Percentiles rank a stretch among this genome's conserved stretches.
These are phyloP conservation scores for Mycena citricolor DNA, from an alignment of 1,284 basidiomycete species.

Conservation along the genomic window DNA sequence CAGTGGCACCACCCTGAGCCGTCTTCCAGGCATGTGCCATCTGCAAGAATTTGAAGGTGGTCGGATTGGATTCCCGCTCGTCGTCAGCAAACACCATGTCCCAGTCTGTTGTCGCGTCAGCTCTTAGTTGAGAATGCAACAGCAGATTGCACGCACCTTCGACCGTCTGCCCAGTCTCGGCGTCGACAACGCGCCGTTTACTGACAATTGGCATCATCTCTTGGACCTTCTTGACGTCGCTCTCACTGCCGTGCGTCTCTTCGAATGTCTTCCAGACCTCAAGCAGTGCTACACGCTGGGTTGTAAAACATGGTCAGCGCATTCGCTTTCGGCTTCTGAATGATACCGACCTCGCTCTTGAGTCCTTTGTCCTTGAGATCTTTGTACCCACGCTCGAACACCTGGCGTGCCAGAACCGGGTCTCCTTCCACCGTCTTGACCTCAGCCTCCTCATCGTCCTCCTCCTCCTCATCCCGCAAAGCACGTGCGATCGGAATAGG, in stretches of 20 bases:
- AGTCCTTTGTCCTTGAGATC: slow-evolving; percentile 78
- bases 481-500: slow-evolving; percentile 64
- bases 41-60: slow-evolving; percentile 91
- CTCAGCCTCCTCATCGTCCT: slow-evolving; percentile 63
- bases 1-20: slow-evolving; percentile 41
- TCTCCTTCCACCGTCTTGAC: slow-evolving; percentile 72
- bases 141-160: slow-evolving; percentile 62
- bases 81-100: slow-evolving; percentile 95
- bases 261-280: slow-evolving; percentile 96
- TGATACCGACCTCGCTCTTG: slow-evolving; percentile 79
- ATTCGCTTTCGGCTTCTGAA: too few species aligned
- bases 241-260: slow-evolving; percentile 68
- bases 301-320: slow-evolving; percentile 16
- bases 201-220: slow-evolving; percentile 89
- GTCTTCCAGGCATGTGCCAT: slow-evolving; percentile 89
- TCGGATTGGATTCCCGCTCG: slow-evolving; percentile 87
- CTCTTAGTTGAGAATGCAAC: too few species aligned
- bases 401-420: slow-evolving; percentile 63
- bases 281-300: slow-evolving; percentile 77
- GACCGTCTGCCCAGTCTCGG: slow-evolving; percentile 80
- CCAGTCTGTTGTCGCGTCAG: slow-evolving; percentile 69
- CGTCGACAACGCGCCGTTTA: slow-evolving; percentile 80
- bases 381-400: slow-evolving; percentile 86
- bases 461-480: slow-evolving; percentile 75
- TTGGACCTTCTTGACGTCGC: slow-evolving; percentile 76